Evolutionary conservation across 2,329 filamentous ascomycete genomes (phyloP), one percentile per base, ranked within the genome.

Genomic region (Talaromyces rugulosus): DNA sequence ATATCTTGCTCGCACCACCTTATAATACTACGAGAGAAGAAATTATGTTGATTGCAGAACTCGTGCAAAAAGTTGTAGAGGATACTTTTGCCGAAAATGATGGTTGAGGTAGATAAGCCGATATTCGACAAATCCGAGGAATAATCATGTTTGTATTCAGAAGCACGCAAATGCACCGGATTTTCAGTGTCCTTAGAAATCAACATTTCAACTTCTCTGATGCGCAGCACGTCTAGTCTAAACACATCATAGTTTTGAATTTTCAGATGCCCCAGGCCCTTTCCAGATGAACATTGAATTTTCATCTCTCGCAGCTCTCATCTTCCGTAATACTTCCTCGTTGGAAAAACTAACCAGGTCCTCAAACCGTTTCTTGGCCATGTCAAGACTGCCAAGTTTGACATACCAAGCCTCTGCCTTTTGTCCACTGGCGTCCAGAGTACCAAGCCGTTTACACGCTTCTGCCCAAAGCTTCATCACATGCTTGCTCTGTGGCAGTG

Each of bases 1-100:
- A 91, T 71, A 77, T 91, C 40, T 80, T 92, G 30, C 68, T 93
- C 11, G 84, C 88, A 1, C 90, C 90, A 5, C 82, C 89, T 0
- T 91, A 87, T 74, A 91, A 84, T 52, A 80, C 88, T 27, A 85
- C 81, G 0, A 74, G 75, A 51, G 78, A 78, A 7, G 85, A 89
- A 23, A 76, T 90, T 58, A 78, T 84, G 14, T 69, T 77, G 28
- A 83, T 89, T 59, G 85, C 85, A 2, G 75, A 81, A 18, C 79
- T 75, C 0, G 76, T 85, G 2, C 74, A 72, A 4, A 75, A 70
- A n/a, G 80, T 89, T 18, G 73, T 90, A 27, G 71, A 77, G 14
- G 82, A 84, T 52, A 82, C 79, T 30, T 83, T 85, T 64, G 12
- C 47, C 2, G 51, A 58, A 30, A 51, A 54, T 34, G 34, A 54